Percentiles rank a stretch among this genome's conserved stretches.
These are phyloP conservation scores for Candida methanosorbosa DNA, from an alignment of 805 yeast species.

Conservation along the genomic window DNA sequence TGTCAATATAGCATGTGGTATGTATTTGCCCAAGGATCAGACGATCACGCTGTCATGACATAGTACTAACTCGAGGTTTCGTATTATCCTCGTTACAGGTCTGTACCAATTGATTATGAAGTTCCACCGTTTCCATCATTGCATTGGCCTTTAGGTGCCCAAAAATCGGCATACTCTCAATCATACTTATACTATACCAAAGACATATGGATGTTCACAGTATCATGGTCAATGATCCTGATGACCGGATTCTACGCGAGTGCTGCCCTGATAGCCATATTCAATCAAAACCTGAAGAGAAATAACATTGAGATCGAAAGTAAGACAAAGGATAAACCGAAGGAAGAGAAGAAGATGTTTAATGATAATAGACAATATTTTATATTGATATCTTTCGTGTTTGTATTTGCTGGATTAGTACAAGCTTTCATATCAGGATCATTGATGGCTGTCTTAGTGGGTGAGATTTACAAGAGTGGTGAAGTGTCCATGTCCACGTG, in stretches of 20 bases:
- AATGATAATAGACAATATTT: background rate
- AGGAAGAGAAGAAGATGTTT: background rate
- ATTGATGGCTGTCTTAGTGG: constrained; percentile 63
- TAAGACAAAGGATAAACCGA: background rate
- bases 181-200: constrained; percentile 57
- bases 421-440: constrained; percentile 72
- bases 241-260: constrained; percentile 52
- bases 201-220: constrained; percentile 80
- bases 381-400: constrained; percentile 35
- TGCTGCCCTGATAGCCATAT: constrained; percentile 56
- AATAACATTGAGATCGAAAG: background rate
- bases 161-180: constrained; percentile 25
- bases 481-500: constrained; percentile 86
- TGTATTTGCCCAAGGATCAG: background rate
- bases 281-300: constrained; percentile 25
- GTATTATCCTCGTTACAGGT: background rate
- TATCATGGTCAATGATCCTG: constrained; percentile 72
- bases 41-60: no score
- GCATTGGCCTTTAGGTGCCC: constrained; percentile 50
- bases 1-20: no score
- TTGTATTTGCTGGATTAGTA: constrained; percentile 43
- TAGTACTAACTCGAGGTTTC: no score
- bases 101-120: constrained; percentile 69
- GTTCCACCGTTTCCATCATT: constrained; percentile 78
- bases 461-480: constrained; percentile 73